These are phyloP conservation scores for Colletotrichum endophyticum DNA, from an alignment of 2,329 filamentous ascomycete species.

Conservation along the genomic window DNA sequence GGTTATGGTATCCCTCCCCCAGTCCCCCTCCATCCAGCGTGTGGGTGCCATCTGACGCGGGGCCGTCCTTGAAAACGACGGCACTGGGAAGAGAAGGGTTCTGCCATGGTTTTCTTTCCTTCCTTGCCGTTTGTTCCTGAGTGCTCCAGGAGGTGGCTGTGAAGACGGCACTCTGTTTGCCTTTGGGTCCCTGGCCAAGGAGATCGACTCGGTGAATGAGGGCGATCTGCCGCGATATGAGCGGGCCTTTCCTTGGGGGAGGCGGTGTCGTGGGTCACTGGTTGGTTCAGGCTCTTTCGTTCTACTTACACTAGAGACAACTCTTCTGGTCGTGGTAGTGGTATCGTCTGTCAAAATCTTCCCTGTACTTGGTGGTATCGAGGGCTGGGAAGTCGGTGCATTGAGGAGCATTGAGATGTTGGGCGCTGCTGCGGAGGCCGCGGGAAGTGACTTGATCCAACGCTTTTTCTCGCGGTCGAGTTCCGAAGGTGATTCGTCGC, in stretches of 20 bases:
- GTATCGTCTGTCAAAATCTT: background rate
- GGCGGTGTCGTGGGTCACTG: background rate
- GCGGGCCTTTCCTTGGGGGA: background rate
- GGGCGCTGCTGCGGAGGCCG: background rate
- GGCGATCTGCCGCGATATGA: slow-evolving; percentile 10
- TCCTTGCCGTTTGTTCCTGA: background rate
- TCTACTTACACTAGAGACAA: background rate
- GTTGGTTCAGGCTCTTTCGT: background rate
- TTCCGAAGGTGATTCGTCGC: background rate
- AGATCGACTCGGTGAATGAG: background rate
- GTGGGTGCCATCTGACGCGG: background rate
- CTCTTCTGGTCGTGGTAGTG: background rate
- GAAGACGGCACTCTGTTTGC: background rate
- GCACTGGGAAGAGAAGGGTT: background rate
- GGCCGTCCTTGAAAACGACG: background rate
- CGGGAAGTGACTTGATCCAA: background rate
- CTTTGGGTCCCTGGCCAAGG: background rate
- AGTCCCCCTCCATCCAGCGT: background rate
- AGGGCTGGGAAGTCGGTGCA: background rate
- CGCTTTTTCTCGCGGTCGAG: background rate
- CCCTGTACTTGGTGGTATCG: background rate
- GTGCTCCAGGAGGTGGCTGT: slow-evolving; percentile 11
- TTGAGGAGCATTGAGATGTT: background rate
- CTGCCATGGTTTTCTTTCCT: background rate
- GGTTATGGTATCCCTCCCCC: background rate